phyloP scores from a whole-genome alignment of 306 rosid species.

The Lotus japonicus region DNA sequence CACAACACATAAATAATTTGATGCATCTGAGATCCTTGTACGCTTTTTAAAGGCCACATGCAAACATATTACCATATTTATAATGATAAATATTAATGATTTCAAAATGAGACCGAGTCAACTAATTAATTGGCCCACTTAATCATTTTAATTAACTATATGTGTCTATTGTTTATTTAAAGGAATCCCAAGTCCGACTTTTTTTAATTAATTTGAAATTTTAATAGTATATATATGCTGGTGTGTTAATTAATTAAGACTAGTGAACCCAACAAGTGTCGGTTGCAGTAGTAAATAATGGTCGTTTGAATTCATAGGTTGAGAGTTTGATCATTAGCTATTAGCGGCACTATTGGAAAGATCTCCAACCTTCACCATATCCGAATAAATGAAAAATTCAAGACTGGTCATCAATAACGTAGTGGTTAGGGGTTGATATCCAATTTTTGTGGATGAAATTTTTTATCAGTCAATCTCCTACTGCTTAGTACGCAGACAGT shows the following conservation, averaged over 20 bases:
- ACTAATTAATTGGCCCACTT: constrained; percentile 19
- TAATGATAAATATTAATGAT: constrained; percentile 6
- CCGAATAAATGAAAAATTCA: too few species aligned
- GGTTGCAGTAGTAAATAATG: too few species aligned
- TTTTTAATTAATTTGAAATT: constrained; percentile 12
- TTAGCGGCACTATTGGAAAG: too few species aligned
- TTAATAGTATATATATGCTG: background rate
- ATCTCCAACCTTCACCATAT: too few species aligned
- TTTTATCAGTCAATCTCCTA: too few species aligned
- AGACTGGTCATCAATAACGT: too few species aligned
- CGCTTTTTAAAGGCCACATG: constrained; percentile 21
- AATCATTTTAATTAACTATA: constrained; percentile 8
- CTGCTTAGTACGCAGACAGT: too few species aligned
- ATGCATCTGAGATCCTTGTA: constrained; percentile 15
- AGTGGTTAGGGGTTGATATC: too few species aligned
- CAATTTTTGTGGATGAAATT: too few species aligned
- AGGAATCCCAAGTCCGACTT: background rate
- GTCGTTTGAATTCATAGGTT: too few species aligned
- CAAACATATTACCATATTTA: constrained; percentile 19
- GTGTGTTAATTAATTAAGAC: background rate
- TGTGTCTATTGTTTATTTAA: background rate
- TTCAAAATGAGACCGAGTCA: constrained; percentile 7
- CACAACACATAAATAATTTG: background rate
- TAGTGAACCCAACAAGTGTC: too few species aligned
- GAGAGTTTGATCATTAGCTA: too few species aligned